Evolutionary conservation across 1,139 yeast genomes (phyloP).

Genomic region (Kodamaea fungicola): DNA sequence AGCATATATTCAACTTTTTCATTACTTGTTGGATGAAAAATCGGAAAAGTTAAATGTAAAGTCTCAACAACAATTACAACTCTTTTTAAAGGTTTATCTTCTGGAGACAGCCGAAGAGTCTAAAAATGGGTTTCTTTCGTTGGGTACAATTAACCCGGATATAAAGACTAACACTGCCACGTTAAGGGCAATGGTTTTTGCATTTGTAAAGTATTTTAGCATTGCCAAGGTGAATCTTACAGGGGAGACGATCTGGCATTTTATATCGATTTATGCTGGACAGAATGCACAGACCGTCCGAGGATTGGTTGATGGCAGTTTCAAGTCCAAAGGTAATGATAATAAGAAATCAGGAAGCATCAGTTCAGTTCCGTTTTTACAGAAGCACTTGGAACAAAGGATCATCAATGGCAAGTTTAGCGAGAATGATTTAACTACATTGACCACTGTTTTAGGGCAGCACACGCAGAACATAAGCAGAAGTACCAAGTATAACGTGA

Average conservation of each 20-base stretch:
- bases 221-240: slow-evolving; percentile 51
- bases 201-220: slow-evolving; percentile 50
- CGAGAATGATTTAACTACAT: slow-evolving; percentile 38
- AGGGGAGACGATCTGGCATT: slow-evolving; percentile 63
- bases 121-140: slow-evolving; percentile 50
- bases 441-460: slow-evolving; percentile 46
- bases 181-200: slow-evolving; percentile 51
- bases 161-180: slow-evolving; percentile 50
- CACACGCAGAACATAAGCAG: slow-evolving; percentile 12
- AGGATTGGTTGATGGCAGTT: slow-evolving; percentile 51
- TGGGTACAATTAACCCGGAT: slow-evolving; percentile 70
- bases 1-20: slow-evolving; percentile 52
- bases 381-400: slow-evolving; percentile 40
- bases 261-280: slow-evolving; percentile 49
- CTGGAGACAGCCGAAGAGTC: slow-evolving; percentile 60
- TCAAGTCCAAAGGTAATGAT: slow-evolving; percentile 45
- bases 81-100: slow-evolving; percentile 54
- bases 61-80: slow-evolving; percentile 56
- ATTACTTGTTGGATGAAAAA: slow-evolving; percentile 38
- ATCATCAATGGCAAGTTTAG: slow-evolving; percentile 45
- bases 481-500: slow-evolving; percentile 8
- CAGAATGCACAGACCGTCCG: slow-evolving; percentile 48
- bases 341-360: slow-evolving; percentile 50
- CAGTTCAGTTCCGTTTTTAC: slow-evolving; percentile 42
- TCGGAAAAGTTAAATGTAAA: slow-evolving; percentile 40